These are phyloP conservation scores for Aspergillus cavernicola DNA, from an alignment of 495 filamentous ascomycete genomes.

Conservation along the genomic window DNA sequence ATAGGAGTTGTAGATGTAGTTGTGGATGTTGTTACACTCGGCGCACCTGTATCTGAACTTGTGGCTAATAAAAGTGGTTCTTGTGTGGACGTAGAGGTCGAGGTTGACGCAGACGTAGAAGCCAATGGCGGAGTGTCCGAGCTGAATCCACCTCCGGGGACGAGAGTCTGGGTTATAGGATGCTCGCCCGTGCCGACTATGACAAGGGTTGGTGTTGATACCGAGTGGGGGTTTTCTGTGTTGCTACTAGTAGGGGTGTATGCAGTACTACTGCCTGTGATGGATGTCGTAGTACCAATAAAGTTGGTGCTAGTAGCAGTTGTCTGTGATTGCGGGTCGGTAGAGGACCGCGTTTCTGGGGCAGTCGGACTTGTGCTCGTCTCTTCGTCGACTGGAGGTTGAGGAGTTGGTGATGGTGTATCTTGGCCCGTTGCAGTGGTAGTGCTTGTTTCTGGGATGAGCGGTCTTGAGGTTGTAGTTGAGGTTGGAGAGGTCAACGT, in stretches of 20 bases:
- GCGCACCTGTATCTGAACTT: background rate
- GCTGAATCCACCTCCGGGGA: background rate
- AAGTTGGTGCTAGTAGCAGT: background rate
- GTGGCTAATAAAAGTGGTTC: background rate
- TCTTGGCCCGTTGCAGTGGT: background rate
- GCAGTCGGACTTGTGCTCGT: background rate
- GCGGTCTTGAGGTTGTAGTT: background rate
- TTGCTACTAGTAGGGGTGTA: background rate
- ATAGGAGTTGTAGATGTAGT: background rate
- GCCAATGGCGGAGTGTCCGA: background rate
- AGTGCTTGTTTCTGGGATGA: background rate
- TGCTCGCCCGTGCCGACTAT: constrained; percentile 8
- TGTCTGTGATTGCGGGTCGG: background rate
- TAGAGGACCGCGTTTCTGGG: background rate
- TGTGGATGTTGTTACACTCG: background rate
- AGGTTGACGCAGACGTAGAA: background rate
- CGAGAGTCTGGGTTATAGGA: background rate
- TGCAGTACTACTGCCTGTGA: background rate
- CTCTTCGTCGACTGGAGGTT: background rate
- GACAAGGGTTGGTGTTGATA: constrained; percentile 3
- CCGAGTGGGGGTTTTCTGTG: background rate
- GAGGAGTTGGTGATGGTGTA: background rate
- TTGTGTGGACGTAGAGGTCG: background rate
- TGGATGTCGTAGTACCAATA: background rate
- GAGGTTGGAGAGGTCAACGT: background rate